Conservation (phyloP, 495 filamentous ascomycete genomes). For the Hypoxylon intermedium region DNA sequence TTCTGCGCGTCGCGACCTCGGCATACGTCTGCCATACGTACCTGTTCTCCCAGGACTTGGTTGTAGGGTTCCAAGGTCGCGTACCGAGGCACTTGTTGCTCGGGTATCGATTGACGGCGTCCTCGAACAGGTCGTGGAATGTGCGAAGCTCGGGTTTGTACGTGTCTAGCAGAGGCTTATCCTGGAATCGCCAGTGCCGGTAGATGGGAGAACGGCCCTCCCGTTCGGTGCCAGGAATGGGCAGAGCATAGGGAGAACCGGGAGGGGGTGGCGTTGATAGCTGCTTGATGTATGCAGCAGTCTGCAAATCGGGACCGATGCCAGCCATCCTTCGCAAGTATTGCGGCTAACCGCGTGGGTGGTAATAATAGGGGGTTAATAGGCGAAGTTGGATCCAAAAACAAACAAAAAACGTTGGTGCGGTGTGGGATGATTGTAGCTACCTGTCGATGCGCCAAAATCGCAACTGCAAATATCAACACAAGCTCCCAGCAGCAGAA, state of each 20-base stretch:
- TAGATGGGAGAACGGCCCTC: constrained; percentile 79
- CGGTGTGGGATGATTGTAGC: not conserved
- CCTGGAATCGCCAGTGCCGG: constrained; percentile 77
- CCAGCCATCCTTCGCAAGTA: constrained; percentile 20
- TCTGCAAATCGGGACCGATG: constrained; percentile 40
- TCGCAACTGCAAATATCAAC: no score
- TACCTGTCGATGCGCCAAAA: not conserved
- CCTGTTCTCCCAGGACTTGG: constrained; percentile 73
- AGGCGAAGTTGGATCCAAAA: not conserved
- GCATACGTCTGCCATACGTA: constrained; percentile 87
- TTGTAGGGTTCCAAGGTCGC: constrained; percentile 77
- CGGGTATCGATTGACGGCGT: constrained; percentile 61
- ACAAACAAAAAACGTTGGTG: not conserved
- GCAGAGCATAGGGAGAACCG: constrained; percentile 67
- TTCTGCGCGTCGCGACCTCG: constrained; percentile 78
- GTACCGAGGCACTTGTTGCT: constrained; percentile 77
- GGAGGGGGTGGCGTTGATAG: constrained; percentile 62
- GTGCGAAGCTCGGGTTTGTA: constrained; percentile 76
- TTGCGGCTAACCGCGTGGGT: constrained; percentile 1
- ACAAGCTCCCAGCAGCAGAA: not conserved
- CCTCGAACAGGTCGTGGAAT: constrained; percentile 82
- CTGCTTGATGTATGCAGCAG: constrained; percentile 48
- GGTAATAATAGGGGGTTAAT: not conserved
- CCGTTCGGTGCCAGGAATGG: constrained; percentile 74
- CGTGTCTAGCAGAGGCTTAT: constrained; percentile 73